Percentiles rank a stretch among this genome's conserved stretches.
phyloP scores from a whole-genome alignment of 257 asterid genomes.

The Solanum paucissectum region DNA sequence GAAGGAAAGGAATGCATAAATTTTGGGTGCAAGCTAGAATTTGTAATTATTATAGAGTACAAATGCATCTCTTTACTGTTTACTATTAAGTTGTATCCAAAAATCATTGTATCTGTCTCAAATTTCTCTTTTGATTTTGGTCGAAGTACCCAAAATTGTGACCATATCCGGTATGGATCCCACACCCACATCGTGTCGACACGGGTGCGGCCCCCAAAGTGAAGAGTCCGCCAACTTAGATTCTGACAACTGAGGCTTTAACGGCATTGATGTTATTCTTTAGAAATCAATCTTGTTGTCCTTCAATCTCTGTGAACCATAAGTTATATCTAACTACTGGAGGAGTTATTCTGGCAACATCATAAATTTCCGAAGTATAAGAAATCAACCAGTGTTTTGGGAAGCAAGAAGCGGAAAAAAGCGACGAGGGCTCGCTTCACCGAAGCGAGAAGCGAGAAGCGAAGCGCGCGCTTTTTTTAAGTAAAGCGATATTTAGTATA shows the following conservation, averaged over 20 bases:
- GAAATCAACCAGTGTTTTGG: background rate
- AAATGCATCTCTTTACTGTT: background rate
- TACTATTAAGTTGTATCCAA: background rate
- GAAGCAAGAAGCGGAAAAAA: too few species aligned
- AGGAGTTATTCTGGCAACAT: background rate
- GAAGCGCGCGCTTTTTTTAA: too few species aligned
- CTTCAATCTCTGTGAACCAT: background rate
- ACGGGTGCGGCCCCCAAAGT: background rate
- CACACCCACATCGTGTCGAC: background rate
- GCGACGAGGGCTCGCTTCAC: too few species aligned
- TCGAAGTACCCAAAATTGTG: background rate
- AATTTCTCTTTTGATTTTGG: background rate
- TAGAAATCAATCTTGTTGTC: background rate
- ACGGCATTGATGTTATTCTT: background rate
- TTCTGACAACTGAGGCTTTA: background rate
- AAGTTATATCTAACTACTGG: background rate
- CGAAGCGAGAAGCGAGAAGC: too few species aligned
- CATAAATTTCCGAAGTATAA: background rate
- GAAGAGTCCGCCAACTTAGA: background rate
- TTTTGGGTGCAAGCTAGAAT: background rate
- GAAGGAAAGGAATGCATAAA: background rate
- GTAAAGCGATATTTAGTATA: too few species aligned
- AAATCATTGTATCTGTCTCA: background rate
- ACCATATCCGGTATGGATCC: background rate
- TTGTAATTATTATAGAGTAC: background rate